A percentile compares a stretch with the other conserved stretches of the same genome.
phyloP scores from a whole-genome alignment of 768 basidiomycete species.

The Xanthoconium stramineum region DNA sequence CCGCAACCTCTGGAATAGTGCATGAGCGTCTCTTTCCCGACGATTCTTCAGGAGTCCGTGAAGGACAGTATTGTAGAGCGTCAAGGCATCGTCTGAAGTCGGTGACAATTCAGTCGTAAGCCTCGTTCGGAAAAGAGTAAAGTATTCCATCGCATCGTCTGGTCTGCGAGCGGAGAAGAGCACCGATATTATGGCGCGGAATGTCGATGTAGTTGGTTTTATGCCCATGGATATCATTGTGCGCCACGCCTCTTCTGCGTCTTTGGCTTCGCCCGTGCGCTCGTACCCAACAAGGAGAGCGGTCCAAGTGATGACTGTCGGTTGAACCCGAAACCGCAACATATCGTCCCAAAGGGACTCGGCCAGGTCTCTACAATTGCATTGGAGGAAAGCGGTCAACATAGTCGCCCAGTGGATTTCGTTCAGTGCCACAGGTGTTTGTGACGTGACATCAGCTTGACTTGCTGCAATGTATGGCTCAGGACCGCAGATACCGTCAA shows the following conservation, averaged over 20 bases:
- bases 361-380: constrained; percentile 54
- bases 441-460: constrained; percentile 34
- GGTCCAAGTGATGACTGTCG: constrained; percentile 66
- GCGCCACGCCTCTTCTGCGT: constrained; percentile 61
- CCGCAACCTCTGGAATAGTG: constrained; percentile 44
- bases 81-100: constrained; percentile 32
- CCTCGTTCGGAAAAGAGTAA: constrained; percentile 46
- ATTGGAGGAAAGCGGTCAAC: constrained; percentile 59
- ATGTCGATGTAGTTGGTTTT: constrained; percentile 58
- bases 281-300: constrained; percentile 65
- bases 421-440: constrained; percentile 49
- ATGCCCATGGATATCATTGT: constrained; percentile 56
- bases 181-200: constrained; percentile 66
- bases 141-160: constrained; percentile 49
- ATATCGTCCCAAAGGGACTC: constrained; percentile 70
- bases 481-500: constrained; percentile 48
- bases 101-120: constrained; percentile 16
- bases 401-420: constrained; percentile 64
- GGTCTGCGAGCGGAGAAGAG: constrained; percentile 51
- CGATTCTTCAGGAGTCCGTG: constrained; percentile 56
- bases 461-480: constrained; percentile 54
- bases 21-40: constrained; percentile 38
- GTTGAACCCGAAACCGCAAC: constrained; percentile 42
- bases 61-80: constrained; percentile 74
- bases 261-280: constrained; percentile 44